Conservation (phyloP, 1,139 yeast species). For the Diutina ranongensis region DNA sequence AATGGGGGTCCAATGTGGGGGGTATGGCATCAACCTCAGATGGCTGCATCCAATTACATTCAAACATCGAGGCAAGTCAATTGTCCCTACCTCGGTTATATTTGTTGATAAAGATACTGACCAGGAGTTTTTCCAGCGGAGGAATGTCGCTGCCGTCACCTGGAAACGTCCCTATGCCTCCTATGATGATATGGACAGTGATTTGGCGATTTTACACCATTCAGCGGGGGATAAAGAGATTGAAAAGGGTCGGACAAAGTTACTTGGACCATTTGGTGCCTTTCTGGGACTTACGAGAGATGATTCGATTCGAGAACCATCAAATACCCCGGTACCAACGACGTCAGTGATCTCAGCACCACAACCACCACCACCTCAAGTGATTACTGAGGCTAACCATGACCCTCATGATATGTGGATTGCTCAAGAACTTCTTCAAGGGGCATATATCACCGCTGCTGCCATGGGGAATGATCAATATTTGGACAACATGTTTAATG, state of each 20-base stretch:
- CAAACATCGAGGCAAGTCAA: constrained; percentile 20
- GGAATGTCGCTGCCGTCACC: constrained; percentile 66
- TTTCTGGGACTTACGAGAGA: constrained; percentile 19
- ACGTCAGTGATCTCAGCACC: too few relatives aligned
- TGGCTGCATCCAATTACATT: constrained; percentile 58
- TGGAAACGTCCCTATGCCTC: constrained; percentile 56
- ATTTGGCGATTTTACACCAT: constrained; percentile 45
- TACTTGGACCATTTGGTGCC: constrained; percentile 78
- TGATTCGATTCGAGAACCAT: not conserved
- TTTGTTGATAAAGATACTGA: constrained; percentile 19
- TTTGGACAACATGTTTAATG: constrained; percentile 1
- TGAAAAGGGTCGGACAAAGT: constrained; percentile 27
- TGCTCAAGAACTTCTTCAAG: constrained; percentile 3
- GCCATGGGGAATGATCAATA: constrained; percentile 5
- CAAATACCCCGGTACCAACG: not conserved
- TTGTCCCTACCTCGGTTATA: constrained; percentile 17
- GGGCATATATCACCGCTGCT: constrained; percentile 3
- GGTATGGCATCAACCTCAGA: constrained; percentile 68
- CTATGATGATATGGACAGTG: constrained; percentile 76
- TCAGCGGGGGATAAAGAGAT: not conserved
- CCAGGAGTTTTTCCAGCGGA: constrained; percentile 45
- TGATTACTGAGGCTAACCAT: not conserved
- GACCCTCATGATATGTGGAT: constrained; percentile 1
- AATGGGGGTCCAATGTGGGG: constrained; percentile 57
- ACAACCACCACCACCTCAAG: too few relatives aligned